Percentiles rank a stretch among this genome's conserved stretches.
Conservation (phyloP, 108 stramenopile species). For the Nitzschia inconspicua region DNA sequence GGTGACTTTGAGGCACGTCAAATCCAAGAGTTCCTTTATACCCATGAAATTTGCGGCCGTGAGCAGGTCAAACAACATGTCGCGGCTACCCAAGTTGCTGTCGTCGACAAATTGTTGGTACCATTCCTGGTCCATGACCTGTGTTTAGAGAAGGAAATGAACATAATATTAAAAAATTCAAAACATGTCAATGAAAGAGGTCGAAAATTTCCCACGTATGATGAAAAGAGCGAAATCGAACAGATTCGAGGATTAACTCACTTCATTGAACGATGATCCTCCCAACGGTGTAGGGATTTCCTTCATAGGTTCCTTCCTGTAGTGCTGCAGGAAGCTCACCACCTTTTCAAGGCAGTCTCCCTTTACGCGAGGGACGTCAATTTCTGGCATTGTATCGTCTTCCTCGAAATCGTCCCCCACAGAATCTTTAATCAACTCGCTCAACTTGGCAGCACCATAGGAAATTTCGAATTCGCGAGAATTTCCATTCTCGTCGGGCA, state of each 20-base stretch:
- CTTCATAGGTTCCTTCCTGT: constrained; percentile 55
- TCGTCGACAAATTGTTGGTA: constrained; percentile 60
- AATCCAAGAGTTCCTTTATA: constrained; percentile 77
- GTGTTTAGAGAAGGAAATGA: not conserved
- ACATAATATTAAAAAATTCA: not conserved
- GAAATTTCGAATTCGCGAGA: constrained; percentile 16
- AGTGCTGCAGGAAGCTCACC: constrained; percentile 76
- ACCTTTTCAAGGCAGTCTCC: constrained; percentile 53
- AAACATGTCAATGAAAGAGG: not conserved
- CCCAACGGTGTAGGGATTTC: constrained; percentile 72
- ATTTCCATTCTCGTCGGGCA: constrained; percentile 2
- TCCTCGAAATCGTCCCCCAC: constrained; percentile 15
- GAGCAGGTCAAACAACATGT: constrained; percentile 72
- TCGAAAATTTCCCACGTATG: not conserved
- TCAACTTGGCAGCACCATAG: constrained; percentile 17
- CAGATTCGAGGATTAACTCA: constrained; percentile 5
- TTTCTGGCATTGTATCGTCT: constrained; percentile 26
- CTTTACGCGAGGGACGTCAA: constrained; percentile 50
- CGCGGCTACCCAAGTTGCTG: constrained; percentile 27
- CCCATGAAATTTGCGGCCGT: constrained; percentile 82
- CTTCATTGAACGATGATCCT: constrained; percentile 64
- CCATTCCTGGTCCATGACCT: constrained; percentile 71
- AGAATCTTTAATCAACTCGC: constrained; percentile 22
- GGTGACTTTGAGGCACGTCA: constrained; percentile 70
- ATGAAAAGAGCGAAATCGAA: not conserved